Conservation (phyloP, 2,329 filamentous ascomycete genomes). For the Stromatinia cepivora region DNA sequence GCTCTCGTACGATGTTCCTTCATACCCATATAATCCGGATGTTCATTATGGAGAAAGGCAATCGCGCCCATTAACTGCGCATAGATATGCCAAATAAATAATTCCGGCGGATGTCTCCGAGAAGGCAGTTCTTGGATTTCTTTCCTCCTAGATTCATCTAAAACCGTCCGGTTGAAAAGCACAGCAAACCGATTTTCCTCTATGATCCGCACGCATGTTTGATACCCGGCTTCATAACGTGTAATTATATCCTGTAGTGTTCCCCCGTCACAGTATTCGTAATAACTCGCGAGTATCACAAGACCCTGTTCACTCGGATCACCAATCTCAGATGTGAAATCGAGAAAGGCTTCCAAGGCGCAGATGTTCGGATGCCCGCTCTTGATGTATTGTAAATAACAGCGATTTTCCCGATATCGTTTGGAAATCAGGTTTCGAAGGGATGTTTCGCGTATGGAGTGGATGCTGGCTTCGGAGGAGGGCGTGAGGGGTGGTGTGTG, state of each 20-base stretch:
- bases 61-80: background rate
- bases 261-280: background rate
- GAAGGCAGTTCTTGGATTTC: background rate
- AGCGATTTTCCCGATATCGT: background rate
- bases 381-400: conserved; percentile 5
- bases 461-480: background rate
- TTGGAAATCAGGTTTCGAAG: background rate
- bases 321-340: background rate
- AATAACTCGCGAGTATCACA: background rate
- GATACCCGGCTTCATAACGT: background rate
- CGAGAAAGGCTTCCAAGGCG: background rate
- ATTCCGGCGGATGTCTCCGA: background rate
- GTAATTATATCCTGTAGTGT: too few species aligned
- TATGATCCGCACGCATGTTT: too few species aligned
- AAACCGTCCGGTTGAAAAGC: too few species aligned
- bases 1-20: background rate
- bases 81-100: conserved; percentile 15
- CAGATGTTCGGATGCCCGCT: conserved; percentile 10
- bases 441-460: background rate
- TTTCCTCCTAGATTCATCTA: too few species aligned
- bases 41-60: conserved; percentile 14
- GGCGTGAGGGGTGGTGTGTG: background rate
- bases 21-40: background rate
- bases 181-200: too few species aligned
- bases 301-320: background rate